Conservation (phyloP, 2,329 filamentous ascomycete species). For the Pleomassaria siparia region DNA sequence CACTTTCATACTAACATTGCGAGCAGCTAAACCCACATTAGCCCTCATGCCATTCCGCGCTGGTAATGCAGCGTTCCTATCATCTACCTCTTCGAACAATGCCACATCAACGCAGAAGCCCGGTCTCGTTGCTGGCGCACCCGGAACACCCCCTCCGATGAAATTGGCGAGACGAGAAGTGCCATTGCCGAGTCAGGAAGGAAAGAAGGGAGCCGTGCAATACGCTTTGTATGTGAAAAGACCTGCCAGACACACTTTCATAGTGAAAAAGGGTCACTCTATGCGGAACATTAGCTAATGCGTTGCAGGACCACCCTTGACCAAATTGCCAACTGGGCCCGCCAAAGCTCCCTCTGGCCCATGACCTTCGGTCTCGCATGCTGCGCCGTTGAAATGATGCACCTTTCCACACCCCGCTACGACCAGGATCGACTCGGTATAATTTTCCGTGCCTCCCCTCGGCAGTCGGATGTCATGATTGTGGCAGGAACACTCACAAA, state of each 20-base stretch:
- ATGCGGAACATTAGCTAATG: constrained; percentile 17
- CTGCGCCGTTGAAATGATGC: constrained; percentile 95
- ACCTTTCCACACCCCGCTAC: constrained; percentile 86
- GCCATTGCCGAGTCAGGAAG: constrained; percentile 74
- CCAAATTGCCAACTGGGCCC: constrained; percentile 81
- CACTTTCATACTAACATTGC: constrained; percentile 33
- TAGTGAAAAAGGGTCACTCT: neutral
- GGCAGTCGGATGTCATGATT: constrained; percentile 93
- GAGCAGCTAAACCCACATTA: constrained; percentile 65
- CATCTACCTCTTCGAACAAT: constrained; percentile 64
- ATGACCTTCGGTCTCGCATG: constrained; percentile 89
- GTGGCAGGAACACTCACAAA: constrained; percentile 91
- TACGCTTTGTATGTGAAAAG: constrained; percentile 73
- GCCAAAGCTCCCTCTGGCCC: constrained; percentile 87
- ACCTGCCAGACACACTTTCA: neutral
- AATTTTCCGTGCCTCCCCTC: constrained; percentile 86
- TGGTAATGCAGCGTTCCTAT: constrained; percentile 63
- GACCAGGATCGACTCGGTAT: constrained; percentile 88
- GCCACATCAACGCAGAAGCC: constrained; percentile 58
- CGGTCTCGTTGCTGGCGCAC: constrained; percentile 56
- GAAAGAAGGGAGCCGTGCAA: constrained; percentile 78
- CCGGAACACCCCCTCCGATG: constrained; percentile 54
- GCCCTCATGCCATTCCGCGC: constrained; percentile 65
- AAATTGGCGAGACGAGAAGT: constrained; percentile 68
- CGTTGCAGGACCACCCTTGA: constrained; percentile 71